Evolutionary conservation across 345 rosid species (phyloP).

Genomic region (Bretschneidera sinensis): DNA sequence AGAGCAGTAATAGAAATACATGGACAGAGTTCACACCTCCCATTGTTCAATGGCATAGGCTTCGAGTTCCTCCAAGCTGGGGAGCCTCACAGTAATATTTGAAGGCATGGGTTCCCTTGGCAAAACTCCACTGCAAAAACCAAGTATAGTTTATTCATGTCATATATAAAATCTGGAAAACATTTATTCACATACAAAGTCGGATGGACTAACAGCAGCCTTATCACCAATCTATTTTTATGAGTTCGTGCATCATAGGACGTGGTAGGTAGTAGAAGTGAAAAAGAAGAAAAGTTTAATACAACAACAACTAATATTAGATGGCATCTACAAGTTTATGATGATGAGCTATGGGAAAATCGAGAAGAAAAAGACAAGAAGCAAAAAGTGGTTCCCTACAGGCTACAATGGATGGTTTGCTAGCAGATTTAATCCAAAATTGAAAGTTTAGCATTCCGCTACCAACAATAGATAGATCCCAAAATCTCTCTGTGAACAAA

Average conservation of each 20-base stretch:
- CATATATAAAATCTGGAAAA: constrained; percentile 1
- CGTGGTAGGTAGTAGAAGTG: background rate
- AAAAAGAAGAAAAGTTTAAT: background rate
- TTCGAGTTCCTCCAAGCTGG: constrained; percentile 74
- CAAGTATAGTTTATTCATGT: constrained; percentile 19
- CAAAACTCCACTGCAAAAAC: constrained; percentile 64
- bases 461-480: too few species aligned
- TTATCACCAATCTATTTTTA: constrained; percentile 14
- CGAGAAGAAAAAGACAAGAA: background rate
- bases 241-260: background rate
- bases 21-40: constrained; percentile 62
- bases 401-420: background rate
- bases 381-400: too few species aligned
- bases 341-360: background rate
- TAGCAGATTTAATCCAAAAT: background rate
- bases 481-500: too few species aligned
- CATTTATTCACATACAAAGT: constrained; percentile 2
- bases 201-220: background rate
- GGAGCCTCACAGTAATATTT: constrained; percentile 53
- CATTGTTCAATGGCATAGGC: constrained; percentile 79
- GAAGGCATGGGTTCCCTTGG: constrained; percentile 86
- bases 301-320: background rate
- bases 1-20: constrained; percentile 10
- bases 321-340: constrained; percentile 1
- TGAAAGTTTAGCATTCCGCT: constrained; percentile 2